Conservation (phyloP, 352 stramenopile genomes). For the Thraustochytrium sp. region DNA sequence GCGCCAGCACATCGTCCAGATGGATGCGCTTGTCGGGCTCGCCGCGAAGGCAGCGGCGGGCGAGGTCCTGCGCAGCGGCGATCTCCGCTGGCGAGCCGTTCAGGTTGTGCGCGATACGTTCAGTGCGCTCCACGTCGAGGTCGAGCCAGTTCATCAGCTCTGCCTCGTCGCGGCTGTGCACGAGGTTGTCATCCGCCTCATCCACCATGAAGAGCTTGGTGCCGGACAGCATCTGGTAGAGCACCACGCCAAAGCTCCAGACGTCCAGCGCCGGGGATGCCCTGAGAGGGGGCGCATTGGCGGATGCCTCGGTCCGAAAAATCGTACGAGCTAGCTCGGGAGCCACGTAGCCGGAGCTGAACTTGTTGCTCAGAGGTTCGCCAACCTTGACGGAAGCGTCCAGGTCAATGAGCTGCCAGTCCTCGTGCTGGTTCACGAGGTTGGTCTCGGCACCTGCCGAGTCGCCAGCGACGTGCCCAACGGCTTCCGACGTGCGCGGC, state of each 20-base stretch:
- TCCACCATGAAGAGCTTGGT: constrained; percentile 30
- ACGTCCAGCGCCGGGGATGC: constrained; percentile 16
- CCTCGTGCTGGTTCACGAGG: too few species aligned
- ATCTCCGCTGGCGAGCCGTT: background rate
- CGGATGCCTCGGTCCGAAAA: background rate
- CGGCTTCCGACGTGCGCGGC: too few species aligned
- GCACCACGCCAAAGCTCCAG: constrained; percentile 42
- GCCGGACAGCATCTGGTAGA: constrained; percentile 33
- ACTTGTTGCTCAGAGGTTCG: background rate
- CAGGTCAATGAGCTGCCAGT: constrained; percentile 34
- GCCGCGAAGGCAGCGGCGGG: constrained; percentile 9
- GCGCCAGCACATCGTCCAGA: background rate
- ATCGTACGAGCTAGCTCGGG: constrained; percentile 8
- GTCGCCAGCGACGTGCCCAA: background rate
- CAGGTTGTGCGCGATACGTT: background rate
- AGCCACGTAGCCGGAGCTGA: constrained; percentile 10
- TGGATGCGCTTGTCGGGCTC: background rate
- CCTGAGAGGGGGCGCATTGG: background rate
- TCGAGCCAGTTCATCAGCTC: constrained; percentile 38
- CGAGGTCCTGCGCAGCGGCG: constrained; percentile 26
- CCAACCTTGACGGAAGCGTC: background rate
- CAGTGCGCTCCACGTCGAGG: background rate
- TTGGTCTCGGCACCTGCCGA: too few species aligned
- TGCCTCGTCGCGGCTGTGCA: background rate
- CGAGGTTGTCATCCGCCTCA: constrained; percentile 31